These are phyloP conservation scores for Colletotrichum zoysiae DNA, from an alignment of 2,329 filamentous ascomycete species.

Conservation along the genomic window DNA sequence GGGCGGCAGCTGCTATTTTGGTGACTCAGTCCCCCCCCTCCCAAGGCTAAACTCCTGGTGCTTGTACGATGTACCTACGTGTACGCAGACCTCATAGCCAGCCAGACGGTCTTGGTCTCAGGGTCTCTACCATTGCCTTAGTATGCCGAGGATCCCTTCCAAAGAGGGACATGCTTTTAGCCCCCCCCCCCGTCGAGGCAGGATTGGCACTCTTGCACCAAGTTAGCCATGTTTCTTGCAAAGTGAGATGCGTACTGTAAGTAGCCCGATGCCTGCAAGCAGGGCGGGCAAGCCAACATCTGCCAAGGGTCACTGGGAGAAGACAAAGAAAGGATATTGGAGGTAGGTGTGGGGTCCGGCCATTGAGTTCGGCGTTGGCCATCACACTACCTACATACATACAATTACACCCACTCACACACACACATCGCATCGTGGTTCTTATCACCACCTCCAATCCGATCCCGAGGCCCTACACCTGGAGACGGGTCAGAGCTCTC, in stretches of 20 bases:
- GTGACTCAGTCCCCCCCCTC: not conserved
- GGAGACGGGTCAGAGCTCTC: slow-evolving; percentile 17
- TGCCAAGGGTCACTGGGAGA: not conserved
- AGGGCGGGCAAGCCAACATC: slow-evolving; percentile 15
- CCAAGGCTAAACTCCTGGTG: not conserved
- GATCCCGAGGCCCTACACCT: slow-evolving; percentile 34
- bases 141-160: slow-evolving; percentile 1
- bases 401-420: not conserved
- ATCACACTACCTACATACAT: not conserved
- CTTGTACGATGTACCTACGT: not conserved
- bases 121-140: slow-evolving; percentile 26
- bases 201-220: slow-evolving; percentile 26
- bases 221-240: slow-evolving; percentile 3
- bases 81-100: not conserved
- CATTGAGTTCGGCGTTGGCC: slow-evolving; percentile 30
- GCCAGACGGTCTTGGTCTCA: slow-evolving; percentile 11
- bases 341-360: slow-evolving; percentile 12
- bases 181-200: slow-evolving; percentile 3
- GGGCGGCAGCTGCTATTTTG: slow-evolving; percentile 22
- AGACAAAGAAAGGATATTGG: slow-evolving; percentile 14
- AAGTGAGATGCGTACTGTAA: slow-evolving; percentile 13
- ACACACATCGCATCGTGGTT: not conserved
- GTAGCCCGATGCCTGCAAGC: slow-evolving; percentile 30
- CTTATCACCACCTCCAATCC: slow-evolving; percentile 29
- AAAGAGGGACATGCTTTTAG: not conserved